Conservation (phyloP, 2,329 filamentous ascomycete species). For the Myrmaecium sp. region DNA sequence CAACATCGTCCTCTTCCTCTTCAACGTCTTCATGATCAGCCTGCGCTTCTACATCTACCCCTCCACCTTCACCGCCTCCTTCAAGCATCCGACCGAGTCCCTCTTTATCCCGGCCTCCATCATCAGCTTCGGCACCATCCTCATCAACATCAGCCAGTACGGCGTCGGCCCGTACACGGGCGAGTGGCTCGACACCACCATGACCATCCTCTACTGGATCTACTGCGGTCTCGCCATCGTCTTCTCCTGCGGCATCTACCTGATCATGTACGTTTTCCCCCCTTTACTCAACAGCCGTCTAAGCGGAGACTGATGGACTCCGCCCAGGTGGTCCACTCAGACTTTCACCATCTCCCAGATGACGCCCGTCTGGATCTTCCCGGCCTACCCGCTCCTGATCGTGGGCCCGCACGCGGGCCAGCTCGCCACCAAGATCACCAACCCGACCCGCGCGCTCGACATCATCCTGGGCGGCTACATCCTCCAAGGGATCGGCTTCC, state of each 20-base stretch:
- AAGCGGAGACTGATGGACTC: no score
- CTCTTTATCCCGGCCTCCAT: slow-evolving; percentile 56
- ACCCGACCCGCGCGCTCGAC: slow-evolving; percentile 26
- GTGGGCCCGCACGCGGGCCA: slow-evolving; percentile 56
- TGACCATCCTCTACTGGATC: slow-evolving; percentile 58
- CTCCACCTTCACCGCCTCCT: slow-evolving; percentile 52
- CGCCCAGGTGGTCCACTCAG: slow-evolving; percentile 45
- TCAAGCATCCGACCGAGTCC: slow-evolving; percentile 61
- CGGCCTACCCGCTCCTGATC: slow-evolving; percentile 64
- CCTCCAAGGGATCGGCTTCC: slow-evolving; percentile 47
- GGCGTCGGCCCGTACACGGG: slow-evolving; percentile 38
- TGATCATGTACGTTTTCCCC: slow-evolving; percentile 46
- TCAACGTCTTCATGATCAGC: slow-evolving; percentile 50
- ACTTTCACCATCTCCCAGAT: slow-evolving; percentile 62
- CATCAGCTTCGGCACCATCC: slow-evolving; percentile 46
- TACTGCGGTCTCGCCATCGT: slow-evolving; percentile 51
- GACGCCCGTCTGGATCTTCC: slow-evolving; percentile 82
- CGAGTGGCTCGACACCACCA: slow-evolving; percentile 35
- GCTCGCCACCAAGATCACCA: slow-evolving; percentile 29
- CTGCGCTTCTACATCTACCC: slow-evolving; percentile 54
- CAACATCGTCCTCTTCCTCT: slow-evolving; percentile 44
- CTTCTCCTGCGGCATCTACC: slow-evolving; percentile 54
- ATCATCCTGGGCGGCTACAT: slow-evolving; percentile 43
- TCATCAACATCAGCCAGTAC: slow-evolving; percentile 60
- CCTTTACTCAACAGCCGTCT: no score